Base-by-base conservation (phyloP, 305 asterid species). In the Plantago rigida region DNA sequence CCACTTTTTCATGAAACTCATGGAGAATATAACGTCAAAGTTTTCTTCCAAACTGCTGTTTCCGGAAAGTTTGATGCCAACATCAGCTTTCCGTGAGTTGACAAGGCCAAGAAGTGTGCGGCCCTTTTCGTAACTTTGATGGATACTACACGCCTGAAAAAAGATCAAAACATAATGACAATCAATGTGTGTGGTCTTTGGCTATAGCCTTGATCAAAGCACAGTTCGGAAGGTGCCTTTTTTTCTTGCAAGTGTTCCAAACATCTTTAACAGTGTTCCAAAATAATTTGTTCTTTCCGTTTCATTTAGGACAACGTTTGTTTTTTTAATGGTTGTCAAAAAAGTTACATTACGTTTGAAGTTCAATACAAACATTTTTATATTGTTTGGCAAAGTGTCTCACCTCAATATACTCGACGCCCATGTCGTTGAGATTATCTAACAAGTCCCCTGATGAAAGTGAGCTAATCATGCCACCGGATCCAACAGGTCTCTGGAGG, bases 351-450 rank as follows among this genome's bases (percentile, higher is more conserved):
- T 47, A 39, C 29, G 29, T 9, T 12, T 6, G 26, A 52, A 46
- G 22, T 54, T 6, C 47, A 59, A n/a, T 6, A 36, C 54, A 36
- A 64, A 34, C 42, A 51, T 45, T 44, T 17, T 14, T 3, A 50
- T 42, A 53, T 47, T 15, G 47, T 61, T 45, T 2, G 26, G 65
- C 39, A 56, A 55, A 51, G 58, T 69, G 58, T 60, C 86, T 75
- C 46, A 84, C 96, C 86, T 86, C 77, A 36, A 92, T 67, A 69
- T 86, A 92, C 78, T 89, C 94, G 55, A 88, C 84, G 6, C 94
- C 96, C 65, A 68, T 58, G 69, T 80, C 78, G 61, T 75, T 67
- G 36, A 92, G 86, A 59, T 72, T 66, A 49, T 83, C 89, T 34
- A 84, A 60, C 44, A 88, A 71, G 70, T 83, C 82, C 49, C 79